Conservation (phyloP, 805 yeast genomes). For the Candida loeiensis region DNA sequence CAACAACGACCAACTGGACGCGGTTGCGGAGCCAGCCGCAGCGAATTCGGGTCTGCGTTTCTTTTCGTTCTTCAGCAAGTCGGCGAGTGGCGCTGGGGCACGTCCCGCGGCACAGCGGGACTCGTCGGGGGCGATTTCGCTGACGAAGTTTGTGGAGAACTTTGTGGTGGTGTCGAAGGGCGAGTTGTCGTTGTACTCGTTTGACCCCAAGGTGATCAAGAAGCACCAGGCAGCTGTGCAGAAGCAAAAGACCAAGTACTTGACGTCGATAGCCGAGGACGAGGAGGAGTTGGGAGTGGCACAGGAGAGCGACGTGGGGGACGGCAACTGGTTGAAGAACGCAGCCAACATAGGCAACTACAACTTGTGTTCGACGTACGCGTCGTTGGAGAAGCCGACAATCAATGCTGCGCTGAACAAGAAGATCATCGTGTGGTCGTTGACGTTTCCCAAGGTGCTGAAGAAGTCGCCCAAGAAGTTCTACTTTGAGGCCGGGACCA, state of each 20-base stretch:
- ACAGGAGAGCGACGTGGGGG: constrained; percentile 42
- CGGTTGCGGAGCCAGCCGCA: constrained; percentile 15
- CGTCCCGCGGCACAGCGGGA: not conserved
- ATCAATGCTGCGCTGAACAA: constrained; percentile 11
- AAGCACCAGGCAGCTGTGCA: constrained; percentile 34
- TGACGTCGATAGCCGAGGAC: constrained; percentile 10
- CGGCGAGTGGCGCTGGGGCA: not conserved
- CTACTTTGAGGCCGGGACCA: constrained; percentile 63
- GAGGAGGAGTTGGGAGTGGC: constrained; percentile 17
- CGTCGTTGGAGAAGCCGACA: constrained; percentile 30
- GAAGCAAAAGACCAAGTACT: constrained; percentile 20
- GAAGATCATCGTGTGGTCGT: constrained; percentile 42
- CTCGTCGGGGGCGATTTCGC: constrained; percentile 12
- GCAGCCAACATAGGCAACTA: constrained; percentile 56
- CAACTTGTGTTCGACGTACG: constrained; percentile 51
- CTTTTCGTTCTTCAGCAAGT: constrained; percentile 26
- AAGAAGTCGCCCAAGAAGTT: constrained; percentile 39
- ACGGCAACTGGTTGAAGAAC: constrained; percentile 67
- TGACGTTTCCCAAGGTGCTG: constrained; percentile 49
- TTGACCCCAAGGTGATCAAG: constrained; percentile 43
- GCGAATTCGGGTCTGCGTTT: constrained; percentile 17
- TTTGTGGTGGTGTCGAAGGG: constrained; percentile 71
- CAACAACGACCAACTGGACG: constrained; percentile 37
- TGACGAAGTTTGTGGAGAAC: constrained; percentile 38
- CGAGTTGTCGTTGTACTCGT: constrained; percentile 55